Evolutionary conservation across 257 asterid species (phyloP).

Genomic region (Cynanchum wilfordii): DNA sequence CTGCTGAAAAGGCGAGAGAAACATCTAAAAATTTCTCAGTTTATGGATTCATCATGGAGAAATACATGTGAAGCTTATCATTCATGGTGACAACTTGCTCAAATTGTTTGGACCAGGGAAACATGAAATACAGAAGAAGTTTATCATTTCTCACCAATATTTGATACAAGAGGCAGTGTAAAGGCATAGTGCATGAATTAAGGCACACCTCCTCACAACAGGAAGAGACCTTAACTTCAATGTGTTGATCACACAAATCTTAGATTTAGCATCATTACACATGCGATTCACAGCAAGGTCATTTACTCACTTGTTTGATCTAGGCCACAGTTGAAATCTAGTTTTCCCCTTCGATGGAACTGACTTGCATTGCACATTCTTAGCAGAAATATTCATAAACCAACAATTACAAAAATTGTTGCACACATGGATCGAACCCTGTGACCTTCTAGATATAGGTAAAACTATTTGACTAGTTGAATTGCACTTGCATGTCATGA

Average conservation of each 20-base stretch:
- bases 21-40: slow-evolving; percentile 55
- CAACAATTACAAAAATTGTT: too few species aligned
- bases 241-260: neutral
- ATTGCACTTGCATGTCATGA: too few species aligned
- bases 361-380: too few species aligned
- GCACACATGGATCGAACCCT: too few species aligned
- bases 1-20: slow-evolving; percentile 52
- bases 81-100: neutral
- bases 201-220: too few species aligned
- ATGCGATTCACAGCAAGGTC: neutral
- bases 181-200: neutral
- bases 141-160: neutral
- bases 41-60: slow-evolving; percentile 26
- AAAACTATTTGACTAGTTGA: too few species aligned
- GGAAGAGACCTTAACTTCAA: neutral
- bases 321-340: neutral
- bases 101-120: neutral
- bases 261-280: neutral
- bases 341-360: too few species aligned
- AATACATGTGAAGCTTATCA: slow-evolving; percentile 18
- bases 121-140: neutral
- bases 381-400: too few species aligned
- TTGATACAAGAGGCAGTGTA: neutral
- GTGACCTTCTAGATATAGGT: too few species aligned
- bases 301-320: neutral